A percentile compares a stretch with the other conserved stretches of the same genome.
phyloP scores from a whole-genome alignment of 192 early-diverging fungal species.

The Coemansia biformis region DNA sequence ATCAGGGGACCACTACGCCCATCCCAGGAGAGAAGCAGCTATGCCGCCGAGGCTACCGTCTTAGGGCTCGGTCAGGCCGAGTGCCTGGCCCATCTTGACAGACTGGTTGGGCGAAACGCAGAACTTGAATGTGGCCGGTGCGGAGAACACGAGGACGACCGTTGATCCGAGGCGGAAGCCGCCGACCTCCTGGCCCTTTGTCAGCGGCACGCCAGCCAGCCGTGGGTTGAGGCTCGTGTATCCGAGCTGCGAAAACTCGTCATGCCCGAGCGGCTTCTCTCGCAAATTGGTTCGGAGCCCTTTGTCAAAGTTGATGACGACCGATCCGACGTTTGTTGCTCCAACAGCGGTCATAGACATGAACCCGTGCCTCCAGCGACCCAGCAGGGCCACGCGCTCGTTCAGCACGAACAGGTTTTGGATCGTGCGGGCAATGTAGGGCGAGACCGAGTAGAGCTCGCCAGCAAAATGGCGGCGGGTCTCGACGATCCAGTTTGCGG shows the following conservation, averaged over 20 bases:
- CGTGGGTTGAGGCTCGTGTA: slow-evolving; percentile 60
- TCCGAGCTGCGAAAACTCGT: slow-evolving; percentile 68
- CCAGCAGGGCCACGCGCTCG: slow-evolving; percentile 90
- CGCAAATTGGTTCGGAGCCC: slow-evolving; percentile 65
- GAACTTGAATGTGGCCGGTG: slow-evolving; percentile 78
- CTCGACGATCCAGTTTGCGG: slow-evolving; percentile 89
- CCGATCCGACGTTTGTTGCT: slow-evolving; percentile 96
- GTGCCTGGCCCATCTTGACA: slow-evolving; percentile 75
- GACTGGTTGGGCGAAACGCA: slow-evolving; percentile 62
- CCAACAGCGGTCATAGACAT: slow-evolving; percentile 97
- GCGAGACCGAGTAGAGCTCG: slow-evolving; percentile 93
- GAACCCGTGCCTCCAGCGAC: slow-evolving; percentile 89
- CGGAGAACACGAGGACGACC: slow-evolving; percentile 95
- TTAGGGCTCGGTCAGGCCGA: slow-evolving; percentile 48
- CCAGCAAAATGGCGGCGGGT: slow-evolving; percentile 88
- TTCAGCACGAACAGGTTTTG: slow-evolving; percentile 93
- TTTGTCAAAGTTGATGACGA: slow-evolving; percentile 90
- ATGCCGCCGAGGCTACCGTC: no score
- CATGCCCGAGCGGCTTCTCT: slow-evolving; percentile 55
- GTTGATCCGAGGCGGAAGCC: slow-evolving; percentile 95
- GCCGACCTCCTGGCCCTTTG: slow-evolving; percentile 84
- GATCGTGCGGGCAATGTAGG: slow-evolving; percentile 77
- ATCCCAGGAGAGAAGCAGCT: no score
- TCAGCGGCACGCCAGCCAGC: slow-evolving; percentile 63
- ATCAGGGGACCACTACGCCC: no score